Base-by-base conservation (phyloP, 1,139 yeast species). In the Kodamaea ohmeri region DNA sequence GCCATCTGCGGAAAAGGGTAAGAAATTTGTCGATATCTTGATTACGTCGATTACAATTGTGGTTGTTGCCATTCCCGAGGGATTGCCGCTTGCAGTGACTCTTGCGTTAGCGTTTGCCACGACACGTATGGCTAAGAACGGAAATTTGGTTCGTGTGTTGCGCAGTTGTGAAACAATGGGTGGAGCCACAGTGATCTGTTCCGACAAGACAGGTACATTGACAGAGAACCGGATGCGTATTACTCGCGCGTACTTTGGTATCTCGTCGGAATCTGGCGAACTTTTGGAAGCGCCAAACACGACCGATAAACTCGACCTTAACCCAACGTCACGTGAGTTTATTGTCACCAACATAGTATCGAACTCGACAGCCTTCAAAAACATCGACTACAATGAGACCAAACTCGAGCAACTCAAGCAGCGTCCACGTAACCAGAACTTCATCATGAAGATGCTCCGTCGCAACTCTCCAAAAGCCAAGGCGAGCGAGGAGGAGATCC, bases 131-230 rank as follows among this genome's bases (percentile, higher is more conserved):
- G 90, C 96, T 18, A 87, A 86, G 59, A 96, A 92, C 60, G 95
- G 95, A 52, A 92, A 92, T 58, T 70, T 92, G 54, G 98, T 92
- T n/a, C 78, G 98, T 52, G 96, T 88, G 5, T 72, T 92, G 50
- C 83, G 82, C 53, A 83, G 96, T 34, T 92, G 98, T 73, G 99
- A 92, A 63, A 92, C 96, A 12, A 92, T 92, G 98, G 98, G 99
- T 35, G 90, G 96, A 33, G 98, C 97, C 2, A 92, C 98, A 11
- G 92, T 97, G 3, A 74, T 92, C 37, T 94, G 98, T 61, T 88
- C 97, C 0, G 99, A 92, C 65, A 92, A 92, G 60, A 92, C 98
- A 1, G 98, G 98, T 43, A 92, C 98, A 9, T 73, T 92, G 42
- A 92, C 98, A 1, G 95, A 89, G 60, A 92, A 92, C 60, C 73